Evolutionary conservation across 148 eudicot genomes (phyloP).

Genomic region (Talinum fruticosum): DNA sequence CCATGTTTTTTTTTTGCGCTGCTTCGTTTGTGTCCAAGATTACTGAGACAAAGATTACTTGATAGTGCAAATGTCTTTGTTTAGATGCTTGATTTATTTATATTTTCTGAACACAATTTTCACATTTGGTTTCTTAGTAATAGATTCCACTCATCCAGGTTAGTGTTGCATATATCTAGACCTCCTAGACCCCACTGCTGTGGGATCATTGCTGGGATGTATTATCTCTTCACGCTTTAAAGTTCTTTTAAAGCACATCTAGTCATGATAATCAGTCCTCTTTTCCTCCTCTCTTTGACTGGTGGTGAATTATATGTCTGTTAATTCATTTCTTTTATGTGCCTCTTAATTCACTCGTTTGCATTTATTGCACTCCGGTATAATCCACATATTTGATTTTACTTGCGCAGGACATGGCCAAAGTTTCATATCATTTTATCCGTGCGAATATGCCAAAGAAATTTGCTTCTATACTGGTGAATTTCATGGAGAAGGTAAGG

Average conservation of each 20-base stretch:
- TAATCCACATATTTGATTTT: constrained; percentile 4
- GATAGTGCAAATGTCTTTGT: neutral
- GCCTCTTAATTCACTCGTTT: neutral
- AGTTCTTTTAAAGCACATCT: neutral
- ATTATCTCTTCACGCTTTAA: neutral
- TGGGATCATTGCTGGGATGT: neutral
- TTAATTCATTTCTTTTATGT: too few relatives aligned
- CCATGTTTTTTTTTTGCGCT: neutral
- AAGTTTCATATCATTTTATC: constrained; percentile 82
- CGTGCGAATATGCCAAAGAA: constrained; percentile 71
- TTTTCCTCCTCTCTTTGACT: neutral
- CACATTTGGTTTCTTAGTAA: neutral
- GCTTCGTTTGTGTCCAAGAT: neutral
- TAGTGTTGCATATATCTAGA: neutral
- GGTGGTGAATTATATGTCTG: neutral
- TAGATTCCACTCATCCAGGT: neutral
- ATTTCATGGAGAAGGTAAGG: constrained; percentile 89
- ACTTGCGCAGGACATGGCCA: constrained; percentile 73
- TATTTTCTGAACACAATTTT: neutral
- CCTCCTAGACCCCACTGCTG: neutral
- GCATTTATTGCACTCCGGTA: neutral
- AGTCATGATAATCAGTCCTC: neutral
- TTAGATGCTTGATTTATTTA: neutral
- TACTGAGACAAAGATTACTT: neutral
- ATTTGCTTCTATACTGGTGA: constrained; percentile 70